Base-by-base conservation (phyloP, 2,329 filamentous ascomycete species). In the Colletotrichum agaves region DNA sequence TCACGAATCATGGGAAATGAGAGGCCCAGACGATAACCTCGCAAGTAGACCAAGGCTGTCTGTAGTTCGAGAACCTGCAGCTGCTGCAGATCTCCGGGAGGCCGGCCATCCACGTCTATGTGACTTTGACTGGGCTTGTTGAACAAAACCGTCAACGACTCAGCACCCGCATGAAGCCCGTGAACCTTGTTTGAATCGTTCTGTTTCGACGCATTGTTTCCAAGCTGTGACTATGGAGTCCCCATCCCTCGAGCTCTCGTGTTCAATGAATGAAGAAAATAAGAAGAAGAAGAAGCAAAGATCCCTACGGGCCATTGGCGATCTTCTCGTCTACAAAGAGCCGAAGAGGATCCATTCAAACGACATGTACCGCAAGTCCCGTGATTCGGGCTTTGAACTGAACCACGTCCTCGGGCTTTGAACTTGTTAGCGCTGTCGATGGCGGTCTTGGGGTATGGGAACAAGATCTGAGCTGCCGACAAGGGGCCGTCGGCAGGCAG, bases 371-470 rank as follows among this genome's bases (percentile, higher is more conserved):
- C 50, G 44, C 44, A 21, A 52, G 44, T 63, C 63, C 35, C 63
- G 52, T 58, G 35, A 56, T 57, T 46, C 59, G 63, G 52, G 63
- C 43, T 67, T 67, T 63, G 63, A 52, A 52, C 41, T 49, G 41
- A 33, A 43, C 63, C 41, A 66, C 57, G 33, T 56, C 31, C 31
- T 31, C 63, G 50, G 63, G 58, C 59, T 57, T 62, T 67, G 58
- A 63, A 55, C 33, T 50, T 63, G 44, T 31, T 67, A 67, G 63
- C 59, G 57, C 41, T 65, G 57, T 65, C 63, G 50, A 66, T 49
- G 58, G 43, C 55, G 31, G 31, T 50, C 41, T 43, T 62, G 21
- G 46, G 17, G 19, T 46, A 33, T 17, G 43, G 17, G 50, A 7
- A 41, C 43, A 49, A 63, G 43, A 57, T 63, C 59, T 52, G 23